phyloP scores from a whole-genome alignment of 352 stramenopile genomes.

The Globisporangium cederbergense region DNA sequence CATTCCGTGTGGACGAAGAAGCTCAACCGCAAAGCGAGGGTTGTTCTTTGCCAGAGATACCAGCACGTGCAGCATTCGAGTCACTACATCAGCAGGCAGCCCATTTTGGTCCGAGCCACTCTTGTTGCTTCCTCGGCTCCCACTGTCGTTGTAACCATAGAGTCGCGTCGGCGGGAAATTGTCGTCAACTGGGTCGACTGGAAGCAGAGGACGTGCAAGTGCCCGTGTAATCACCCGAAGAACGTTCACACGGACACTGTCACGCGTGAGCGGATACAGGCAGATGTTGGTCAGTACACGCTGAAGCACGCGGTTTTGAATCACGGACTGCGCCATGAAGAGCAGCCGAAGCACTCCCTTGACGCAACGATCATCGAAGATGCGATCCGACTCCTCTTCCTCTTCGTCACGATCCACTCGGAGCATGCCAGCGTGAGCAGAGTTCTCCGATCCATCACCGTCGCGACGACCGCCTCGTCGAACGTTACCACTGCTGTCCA shows the following conservation, averaged over 20 bases:
- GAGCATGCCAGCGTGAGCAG: slow-evolving; percentile 50
- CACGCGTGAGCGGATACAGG: slow-evolving; percentile 68
- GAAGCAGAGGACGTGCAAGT: slow-evolving; percentile 38
- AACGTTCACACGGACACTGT: slow-evolving; percentile 55
- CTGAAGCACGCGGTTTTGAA: slow-evolving; percentile 82
- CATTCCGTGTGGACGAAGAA: slow-evolving; percentile 74
- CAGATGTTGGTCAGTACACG: slow-evolving; percentile 77
- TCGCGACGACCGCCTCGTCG: slow-evolving; percentile 35
- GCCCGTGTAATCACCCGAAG: slow-evolving; percentile 59
- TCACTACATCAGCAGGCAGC: slow-evolving; percentile 86
- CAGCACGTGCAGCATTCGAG: slow-evolving; percentile 86
- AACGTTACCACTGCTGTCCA: slow-evolving; percentile 33
- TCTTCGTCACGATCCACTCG: slow-evolving; percentile 74
- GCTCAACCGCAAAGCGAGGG: slow-evolving; percentile 85
- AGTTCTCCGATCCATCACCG: slow-evolving; percentile 26
- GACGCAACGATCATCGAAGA: slow-evolving; percentile 67
- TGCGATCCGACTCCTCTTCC: slow-evolving; percentile 50
- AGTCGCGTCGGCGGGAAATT: slow-evolving; percentile 57
- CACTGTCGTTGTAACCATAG: slow-evolving; percentile 47
- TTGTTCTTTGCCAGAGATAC: slow-evolving; percentile 91
- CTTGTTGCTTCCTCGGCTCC: slow-evolving; percentile 10
- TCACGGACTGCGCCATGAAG: slow-evolving; percentile 78
- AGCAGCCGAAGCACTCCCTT: slow-evolving; percentile 65
- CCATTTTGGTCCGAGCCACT: slow-evolving; percentile 16
- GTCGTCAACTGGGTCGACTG: slow-evolving; percentile 30